Evolutionary conservation across 1,284 basidiomycete species (phyloP).

Genomic region (Irpex lacteus): DNA sequence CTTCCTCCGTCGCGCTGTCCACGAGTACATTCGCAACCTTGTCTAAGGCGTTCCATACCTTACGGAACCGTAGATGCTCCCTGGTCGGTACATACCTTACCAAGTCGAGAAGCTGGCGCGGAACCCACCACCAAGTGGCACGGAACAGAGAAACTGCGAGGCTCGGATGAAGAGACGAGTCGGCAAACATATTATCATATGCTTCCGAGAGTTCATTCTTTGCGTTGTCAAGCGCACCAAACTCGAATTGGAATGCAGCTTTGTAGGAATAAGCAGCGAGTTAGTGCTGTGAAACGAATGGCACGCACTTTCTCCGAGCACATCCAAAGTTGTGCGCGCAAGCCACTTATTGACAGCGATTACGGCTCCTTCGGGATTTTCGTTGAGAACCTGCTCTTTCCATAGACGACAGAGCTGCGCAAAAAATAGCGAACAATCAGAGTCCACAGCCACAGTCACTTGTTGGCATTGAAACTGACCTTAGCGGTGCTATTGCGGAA

Average conservation of each 20-base stretch:
- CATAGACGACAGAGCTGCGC: constrained; percentile 15
- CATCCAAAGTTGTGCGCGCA: constrained; percentile 10
- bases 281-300: too few relatives aligned
- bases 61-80: constrained; percentile 25
- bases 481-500: constrained; percentile 15
- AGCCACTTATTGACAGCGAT: constrained; percentile 11
- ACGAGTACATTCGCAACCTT: constrained; percentile 9
- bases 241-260: constrained; percentile 27
- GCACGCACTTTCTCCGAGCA: constrained; percentile 12
- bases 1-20: constrained; percentile 2
- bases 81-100: constrained; percentile 24
- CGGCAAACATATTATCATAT: constrained; percentile 26
- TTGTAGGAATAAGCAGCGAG: neutral
- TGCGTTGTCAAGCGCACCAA: constrained; percentile 25
- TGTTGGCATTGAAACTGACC: neutral
- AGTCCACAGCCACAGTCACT: neutral
- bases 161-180: neutral
- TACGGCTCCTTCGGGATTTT: neutral
- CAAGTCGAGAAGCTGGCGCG: constrained; percentile 19
- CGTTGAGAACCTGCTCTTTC: constrained; percentile 15
- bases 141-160: neutral
- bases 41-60: constrained; percentile 20
- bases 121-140: constrained; percentile 18
- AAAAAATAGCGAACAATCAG: neutral
- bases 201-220: constrained; percentile 23